Conservation (phyloP, 2,329 filamentous ascomycete genomes). For the Fonsecaea nubica region DNA sequence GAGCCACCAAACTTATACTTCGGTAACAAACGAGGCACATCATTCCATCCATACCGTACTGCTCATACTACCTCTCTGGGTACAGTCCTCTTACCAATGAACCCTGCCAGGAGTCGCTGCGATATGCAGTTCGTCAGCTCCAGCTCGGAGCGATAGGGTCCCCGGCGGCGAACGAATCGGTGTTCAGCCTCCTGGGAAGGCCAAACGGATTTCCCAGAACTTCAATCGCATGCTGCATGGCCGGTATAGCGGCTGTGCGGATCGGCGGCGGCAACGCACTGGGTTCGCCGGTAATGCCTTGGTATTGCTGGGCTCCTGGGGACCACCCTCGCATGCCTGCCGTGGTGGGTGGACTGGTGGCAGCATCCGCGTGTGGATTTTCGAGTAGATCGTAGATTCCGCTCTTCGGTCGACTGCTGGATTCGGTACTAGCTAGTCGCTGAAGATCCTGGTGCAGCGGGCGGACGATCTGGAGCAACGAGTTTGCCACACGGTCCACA, state of each 20-base stretch:
- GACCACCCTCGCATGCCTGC: neutral
- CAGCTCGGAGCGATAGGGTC: conserved; percentile 15
- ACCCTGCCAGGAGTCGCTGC: neutral
- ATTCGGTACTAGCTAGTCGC: conserved; percentile 13
- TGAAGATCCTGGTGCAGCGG: conserved; percentile 24
- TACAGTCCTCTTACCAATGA: neutral
- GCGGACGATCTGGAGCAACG: conserved; percentile 25
- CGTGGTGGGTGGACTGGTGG: neutral
- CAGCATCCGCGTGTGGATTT: conserved; percentile 8
- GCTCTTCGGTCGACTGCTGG: conserved; percentile 5
- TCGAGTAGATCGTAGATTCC: conserved; percentile 20
- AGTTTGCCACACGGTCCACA: conserved; percentile 21
- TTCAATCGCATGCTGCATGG: conserved; percentile 21
- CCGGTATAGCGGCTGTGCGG: conserved; percentile 17
- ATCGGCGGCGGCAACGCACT: conserved; percentile 1
- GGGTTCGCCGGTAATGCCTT: neutral
- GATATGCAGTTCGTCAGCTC: conserved; percentile 1
- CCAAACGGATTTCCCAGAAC: conserved; percentile 22
- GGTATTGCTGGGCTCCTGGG: neutral
- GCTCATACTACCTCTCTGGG: neutral
- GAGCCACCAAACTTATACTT: neutral
- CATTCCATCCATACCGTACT: neutral
- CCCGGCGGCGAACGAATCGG: conserved; percentile 12
- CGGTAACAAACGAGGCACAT: neutral
- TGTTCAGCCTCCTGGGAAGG: conserved; percentile 9